Base-by-base conservation (phyloP, 2,329 filamentous ascomycete species). In the Cladosporium sp. region DNA sequence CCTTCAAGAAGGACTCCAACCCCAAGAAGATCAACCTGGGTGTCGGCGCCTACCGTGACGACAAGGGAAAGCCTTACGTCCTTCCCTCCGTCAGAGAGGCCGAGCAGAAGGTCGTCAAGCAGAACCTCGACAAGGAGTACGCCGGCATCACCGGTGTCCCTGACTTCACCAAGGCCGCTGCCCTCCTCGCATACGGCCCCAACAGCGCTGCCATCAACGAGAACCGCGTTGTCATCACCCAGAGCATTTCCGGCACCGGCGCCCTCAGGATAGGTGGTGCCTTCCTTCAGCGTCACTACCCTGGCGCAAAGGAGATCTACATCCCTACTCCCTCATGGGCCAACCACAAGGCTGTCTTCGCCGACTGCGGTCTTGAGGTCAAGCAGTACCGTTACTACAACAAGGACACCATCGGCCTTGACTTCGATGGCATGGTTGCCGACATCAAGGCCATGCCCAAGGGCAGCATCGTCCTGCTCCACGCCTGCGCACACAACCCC, bases 361-460 rank as follows among this genome's bases (percentile, higher is more conserved):
- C 87, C 82, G 93, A 98, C 81, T 91, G 92, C 34, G 92, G 93
- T 65, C 87, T 99, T 70, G 86, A 91, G 81, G 93, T 98, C 68
- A 89, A 93, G 83, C 92, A 93, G 83, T 99, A 99, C 87, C 87
- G 92, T 75, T 99, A 99, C 89, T 99, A 98, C 86, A 92, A 98
- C 88, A 96, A 96, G 86, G 89, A 97, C 78, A 98, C 94, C 76
- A 98, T 97, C 78, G 93, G 93, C 65, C 90, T 99, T 70, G 95
- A 99, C 86, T 98, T 97, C 76, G 92, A 96, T 72, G 95, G 95
- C 75, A 87, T 99, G 85, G 77, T 97, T 67, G 89, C 87, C 75
- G 93, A 98, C 79, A 89, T 99, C 83, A 93, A 96, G 84, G 87
- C 86, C 71, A 92, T 94, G 65, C 93, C 93, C 73, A 88, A 90